A percentile compares a stretch with the other conserved stretches of the same genome.
Evolutionary conservation across 2,329 filamentous ascomycete genomes (phyloP).

Genomic region (Cladosporium oxysporum): DNA sequence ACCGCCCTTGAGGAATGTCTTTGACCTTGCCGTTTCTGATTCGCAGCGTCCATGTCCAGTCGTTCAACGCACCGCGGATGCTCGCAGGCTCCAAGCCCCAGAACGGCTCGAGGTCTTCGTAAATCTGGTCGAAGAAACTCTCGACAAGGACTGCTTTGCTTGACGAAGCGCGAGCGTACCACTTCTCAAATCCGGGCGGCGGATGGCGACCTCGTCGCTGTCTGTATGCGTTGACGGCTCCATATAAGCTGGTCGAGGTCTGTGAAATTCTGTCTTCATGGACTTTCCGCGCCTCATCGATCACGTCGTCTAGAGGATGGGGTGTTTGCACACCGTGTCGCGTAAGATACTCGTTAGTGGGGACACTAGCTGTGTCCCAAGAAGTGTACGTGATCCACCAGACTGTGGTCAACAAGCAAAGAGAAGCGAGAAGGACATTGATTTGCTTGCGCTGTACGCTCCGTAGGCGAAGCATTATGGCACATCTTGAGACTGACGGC

Average conservation of each 20-base stretch:
- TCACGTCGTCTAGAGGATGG: constrained; percentile 12
- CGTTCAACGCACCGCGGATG: constrained; percentile 41
- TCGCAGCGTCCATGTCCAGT: constrained; percentile 37
- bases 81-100: constrained; percentile 44
- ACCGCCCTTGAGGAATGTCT: constrained; percentile 23
- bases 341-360: background rate
- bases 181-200: constrained; percentile 49
- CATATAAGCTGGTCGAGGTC: background rate
- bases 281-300: background rate
- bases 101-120: constrained; percentile 49
- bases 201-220: constrained; percentile 45
- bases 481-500: background rate
- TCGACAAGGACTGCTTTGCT: constrained; percentile 46
- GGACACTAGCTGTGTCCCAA: background rate
- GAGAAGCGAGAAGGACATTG: background rate
- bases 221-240: constrained; percentile 37
- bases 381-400: background rate
- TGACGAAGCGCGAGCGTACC: constrained; percentile 45
- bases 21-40: constrained; percentile 40
- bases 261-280: background rate
- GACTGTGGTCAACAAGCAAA: background rate
- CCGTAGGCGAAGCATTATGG: background rate
- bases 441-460: background rate
- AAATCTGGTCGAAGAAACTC: constrained; percentile 51
- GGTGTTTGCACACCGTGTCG: background rate